These are phyloP conservation scores for Stachybotrys elegans DNA, from an alignment of 2,329 filamentous ascomycete genomes.

Conservation along the genomic window DNA sequence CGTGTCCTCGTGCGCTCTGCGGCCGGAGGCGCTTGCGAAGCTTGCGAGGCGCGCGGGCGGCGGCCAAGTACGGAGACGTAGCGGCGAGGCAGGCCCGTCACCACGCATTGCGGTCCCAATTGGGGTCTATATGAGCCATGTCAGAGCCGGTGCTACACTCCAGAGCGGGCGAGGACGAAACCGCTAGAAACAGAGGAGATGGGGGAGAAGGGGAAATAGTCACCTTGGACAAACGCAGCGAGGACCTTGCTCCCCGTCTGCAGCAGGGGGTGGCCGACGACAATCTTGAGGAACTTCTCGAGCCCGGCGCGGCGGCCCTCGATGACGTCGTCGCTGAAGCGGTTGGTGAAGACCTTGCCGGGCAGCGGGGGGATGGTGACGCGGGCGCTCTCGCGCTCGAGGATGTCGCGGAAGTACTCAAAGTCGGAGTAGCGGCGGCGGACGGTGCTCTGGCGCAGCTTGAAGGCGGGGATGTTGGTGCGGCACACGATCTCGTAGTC, in stretches of 20 bases:
- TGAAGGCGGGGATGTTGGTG: conserved; percentile 99
- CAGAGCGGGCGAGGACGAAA: conserved; percentile 6
- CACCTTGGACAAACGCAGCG: conserved; percentile 94
- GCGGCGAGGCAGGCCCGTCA: conserved; percentile 37
- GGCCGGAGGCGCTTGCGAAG: conserved; percentile 17
- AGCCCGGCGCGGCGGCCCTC: conserved; percentile 87
- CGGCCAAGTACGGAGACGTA: conserved; percentile 15
- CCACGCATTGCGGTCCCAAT: conserved; percentile 91
- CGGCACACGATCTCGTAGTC: conserved; percentile 97
- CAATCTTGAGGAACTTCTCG: conserved; percentile 95
- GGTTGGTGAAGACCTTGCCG: conserved; percentile 96
- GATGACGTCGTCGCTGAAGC: conserved; percentile 97
- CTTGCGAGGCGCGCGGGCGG: conserved; percentile 15
- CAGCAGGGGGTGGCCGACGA: conserved; percentile 90
- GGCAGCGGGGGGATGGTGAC: conserved; percentile 95
- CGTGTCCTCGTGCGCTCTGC: no score
- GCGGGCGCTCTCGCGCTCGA: conserved; percentile 89
- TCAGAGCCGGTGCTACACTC: not conserved
- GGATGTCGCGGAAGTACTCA: conserved; percentile 96
- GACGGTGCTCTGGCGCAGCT: conserved; percentile 82
- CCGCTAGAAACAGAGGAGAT: conserved; percentile 2
- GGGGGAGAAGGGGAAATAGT: conserved; percentile 10
- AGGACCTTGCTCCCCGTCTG: conserved; percentile 98
- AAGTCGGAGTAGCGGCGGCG: conserved; percentile 96
- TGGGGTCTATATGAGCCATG: conserved; percentile 53